Percentiles rank a stretch among this genome's conserved stretches.
Conservation (phyloP, 345 rosid genomes). For the Garcia nutans region DNA sequence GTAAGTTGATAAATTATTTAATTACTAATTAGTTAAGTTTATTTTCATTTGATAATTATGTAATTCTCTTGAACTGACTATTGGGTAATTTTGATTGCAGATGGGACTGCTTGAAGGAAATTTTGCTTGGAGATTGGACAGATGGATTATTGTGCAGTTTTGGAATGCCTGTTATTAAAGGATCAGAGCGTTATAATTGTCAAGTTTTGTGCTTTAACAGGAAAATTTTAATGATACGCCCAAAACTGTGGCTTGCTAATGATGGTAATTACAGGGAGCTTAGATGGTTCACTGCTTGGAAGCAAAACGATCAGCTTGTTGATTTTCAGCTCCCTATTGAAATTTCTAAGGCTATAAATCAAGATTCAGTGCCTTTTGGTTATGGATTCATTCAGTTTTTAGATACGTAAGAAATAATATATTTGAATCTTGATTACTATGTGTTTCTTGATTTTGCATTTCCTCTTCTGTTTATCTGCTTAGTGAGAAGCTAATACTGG, state of each 20-base stretch:
- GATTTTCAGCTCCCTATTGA: conserved; percentile 78
- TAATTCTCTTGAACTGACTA: neutral
- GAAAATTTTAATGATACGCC: conserved; percentile 84
- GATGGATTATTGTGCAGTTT: conserved; percentile 86
- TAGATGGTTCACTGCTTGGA: conserved; percentile 96
- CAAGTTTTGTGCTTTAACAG: conserved; percentile 79
- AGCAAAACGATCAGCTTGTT: conserved; percentile 65
- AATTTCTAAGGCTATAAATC: conserved; percentile 68
- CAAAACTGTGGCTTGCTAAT: conserved; percentile 96
- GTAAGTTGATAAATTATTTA: conserved; percentile 31
- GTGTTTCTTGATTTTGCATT: neutral
- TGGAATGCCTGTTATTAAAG: conserved; percentile 91
- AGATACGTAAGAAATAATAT: conserved; percentile 59
- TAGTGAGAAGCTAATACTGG: neutral
- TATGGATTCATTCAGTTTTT: conserved; percentile 83
- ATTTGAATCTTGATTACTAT: neutral
- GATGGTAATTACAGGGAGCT: conserved; percentile 98
- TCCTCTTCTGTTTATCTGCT: neutral
- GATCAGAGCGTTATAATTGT: conserved; percentile 94
- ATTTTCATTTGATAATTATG: neutral
- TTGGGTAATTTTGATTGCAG: conserved; percentile 32
- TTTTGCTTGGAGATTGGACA: conserved; percentile 77
- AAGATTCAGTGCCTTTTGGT: conserved; percentile 82
- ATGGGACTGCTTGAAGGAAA: conserved; percentile 93
- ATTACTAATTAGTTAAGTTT: neutral